Evolutionary conservation across 2,329 filamentous ascomycete species (phyloP).

Genomic region (Didymellaceae sp.): DNA sequence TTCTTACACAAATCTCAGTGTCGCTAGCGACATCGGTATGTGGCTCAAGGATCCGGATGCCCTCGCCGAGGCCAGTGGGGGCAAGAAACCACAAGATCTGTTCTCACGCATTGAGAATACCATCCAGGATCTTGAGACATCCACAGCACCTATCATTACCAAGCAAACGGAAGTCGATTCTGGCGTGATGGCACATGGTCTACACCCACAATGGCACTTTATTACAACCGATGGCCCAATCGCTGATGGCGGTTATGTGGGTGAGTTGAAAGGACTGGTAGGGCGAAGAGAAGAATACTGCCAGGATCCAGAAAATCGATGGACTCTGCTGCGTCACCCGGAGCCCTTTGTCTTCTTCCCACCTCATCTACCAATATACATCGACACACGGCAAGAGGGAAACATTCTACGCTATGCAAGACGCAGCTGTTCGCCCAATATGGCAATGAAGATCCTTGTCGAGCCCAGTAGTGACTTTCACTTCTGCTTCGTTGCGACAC

Average conservation of each 20-base stretch:
- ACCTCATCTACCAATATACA: conserved; percentile 85
- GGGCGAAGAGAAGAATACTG: conserved; percentile 57
- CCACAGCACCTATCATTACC: conserved; percentile 58
- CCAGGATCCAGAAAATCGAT: conserved; percentile 54
- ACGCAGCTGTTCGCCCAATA: conserved; percentile 88
- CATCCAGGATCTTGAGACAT: conserved; percentile 60
- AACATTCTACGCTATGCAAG: conserved; percentile 87
- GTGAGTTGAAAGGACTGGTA: conserved; percentile 71
- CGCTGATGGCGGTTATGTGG: conserved; percentile 62
- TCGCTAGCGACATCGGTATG: conserved; percentile 74
- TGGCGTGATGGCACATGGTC: conserved; percentile 58
- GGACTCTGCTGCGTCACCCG: conserved; percentile 56
- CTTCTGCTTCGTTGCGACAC: conserved; percentile 89
- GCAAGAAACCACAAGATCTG: conserved; percentile 68
- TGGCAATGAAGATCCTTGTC: conserved; percentile 85
- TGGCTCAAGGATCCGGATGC: conserved; percentile 80
- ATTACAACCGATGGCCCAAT: conserved; percentile 63
- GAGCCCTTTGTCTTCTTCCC: conserved; percentile 71
- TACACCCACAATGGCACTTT: conserved; percentile 73
- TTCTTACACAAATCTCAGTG: conserved; percentile 75
- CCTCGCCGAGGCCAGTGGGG: conserved; percentile 71
- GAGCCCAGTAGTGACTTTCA: conserved; percentile 74
- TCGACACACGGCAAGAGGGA: conserved; percentile 88
- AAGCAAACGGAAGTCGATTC: conserved; percentile 61
- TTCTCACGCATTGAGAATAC: conserved; percentile 68